These are phyloP conservation scores for Trebouxiophyceae sp. DNA, from an alignment of 163 green algal genomes.

Conservation along the genomic window DNA sequence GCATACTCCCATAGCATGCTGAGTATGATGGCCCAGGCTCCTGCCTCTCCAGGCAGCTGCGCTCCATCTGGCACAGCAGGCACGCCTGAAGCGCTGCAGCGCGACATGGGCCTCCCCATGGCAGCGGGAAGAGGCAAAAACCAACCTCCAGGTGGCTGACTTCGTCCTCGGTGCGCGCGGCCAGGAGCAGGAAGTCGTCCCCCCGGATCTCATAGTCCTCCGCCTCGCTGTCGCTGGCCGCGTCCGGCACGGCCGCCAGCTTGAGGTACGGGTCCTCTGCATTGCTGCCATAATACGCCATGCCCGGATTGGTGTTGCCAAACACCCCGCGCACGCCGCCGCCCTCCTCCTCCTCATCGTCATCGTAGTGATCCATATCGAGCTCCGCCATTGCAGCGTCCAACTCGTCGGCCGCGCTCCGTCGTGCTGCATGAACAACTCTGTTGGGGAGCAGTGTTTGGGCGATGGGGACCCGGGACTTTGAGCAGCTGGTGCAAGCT, in stretches of 20 bases:
- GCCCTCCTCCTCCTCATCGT: slow-evolving; percentile 53
- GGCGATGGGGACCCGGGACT: no score
- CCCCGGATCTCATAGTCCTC: slow-evolving; percentile 66
- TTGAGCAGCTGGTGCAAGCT: no score
- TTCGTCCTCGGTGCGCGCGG: slow-evolving; percentile 89
- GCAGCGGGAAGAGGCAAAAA: not conserved
- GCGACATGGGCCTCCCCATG: no score
- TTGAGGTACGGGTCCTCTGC: slow-evolving; percentile 58
- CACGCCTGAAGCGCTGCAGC: no score
- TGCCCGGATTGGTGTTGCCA: slow-evolving; percentile 40
- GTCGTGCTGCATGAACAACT: not conserved
- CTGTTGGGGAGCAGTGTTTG: no score
- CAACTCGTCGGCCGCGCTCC: slow-evolving; percentile 18
- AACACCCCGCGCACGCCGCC: slow-evolving; percentile 31
- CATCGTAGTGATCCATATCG: slow-evolving; percentile 90
- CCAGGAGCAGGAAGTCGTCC: slow-evolving; percentile 83
- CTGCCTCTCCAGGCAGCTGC: no score
- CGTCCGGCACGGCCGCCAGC: slow-evolving; percentile 28
- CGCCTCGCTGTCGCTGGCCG: slow-evolving; percentile 50
- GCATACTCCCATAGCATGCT: no score
- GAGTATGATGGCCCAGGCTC: no score
- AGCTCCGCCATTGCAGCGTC: slow-evolving; percentile 72
- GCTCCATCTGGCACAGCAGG: no score
- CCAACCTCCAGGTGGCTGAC: slow-evolving; percentile 80
- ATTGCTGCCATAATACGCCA: slow-evolving; percentile 29